Conservation (phyloP, 2,329 filamentous ascomycete species). For the Scedosporium minutisporum region DNA sequence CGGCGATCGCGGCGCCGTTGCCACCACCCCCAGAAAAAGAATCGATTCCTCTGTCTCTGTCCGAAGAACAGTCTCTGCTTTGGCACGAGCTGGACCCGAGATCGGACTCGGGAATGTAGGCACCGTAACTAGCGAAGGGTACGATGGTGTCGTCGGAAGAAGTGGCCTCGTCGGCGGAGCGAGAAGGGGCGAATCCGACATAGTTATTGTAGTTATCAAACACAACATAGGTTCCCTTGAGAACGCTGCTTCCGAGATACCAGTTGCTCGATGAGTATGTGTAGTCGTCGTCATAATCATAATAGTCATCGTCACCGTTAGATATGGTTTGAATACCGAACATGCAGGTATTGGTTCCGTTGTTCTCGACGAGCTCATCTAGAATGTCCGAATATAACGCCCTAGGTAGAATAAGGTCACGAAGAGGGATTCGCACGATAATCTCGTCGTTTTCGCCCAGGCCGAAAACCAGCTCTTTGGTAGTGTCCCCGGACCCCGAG, state of each 20-base stretch:
- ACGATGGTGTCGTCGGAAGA: conserved; percentile 14
- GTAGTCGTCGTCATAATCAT: neutral
- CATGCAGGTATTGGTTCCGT: conserved; percentile 36
- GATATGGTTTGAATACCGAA: conserved; percentile 50
- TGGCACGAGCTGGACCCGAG: neutral
- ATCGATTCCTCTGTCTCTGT: no score
- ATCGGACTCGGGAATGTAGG: conserved; percentile 2
- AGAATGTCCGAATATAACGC: conserved; percentile 15
- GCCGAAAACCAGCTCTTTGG: conserved; percentile 39
- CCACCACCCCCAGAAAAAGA: neutral
- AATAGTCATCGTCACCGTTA: conserved; percentile 5
- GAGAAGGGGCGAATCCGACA: conserved; percentile 61
- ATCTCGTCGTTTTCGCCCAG: conserved; percentile 39
- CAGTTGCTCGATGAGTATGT: conserved; percentile 19
- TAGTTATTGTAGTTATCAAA: conserved; percentile 65
- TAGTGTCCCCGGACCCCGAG: conserved; percentile 33
- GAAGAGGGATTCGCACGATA: conserved; percentile 40
- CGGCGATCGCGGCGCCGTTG: neutral
- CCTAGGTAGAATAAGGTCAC: conserved; percentile 42
- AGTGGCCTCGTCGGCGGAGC: conserved; percentile 39
- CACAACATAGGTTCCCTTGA: conserved; percentile 61
- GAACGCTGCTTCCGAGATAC: conserved; percentile 47
- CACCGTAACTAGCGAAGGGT: neutral
- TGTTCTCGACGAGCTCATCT: conserved; percentile 30
- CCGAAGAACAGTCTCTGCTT: neutral